A percentile compares a stretch with the other conserved stretches of the same genome.
Evolutionary conservation across 257 asterid species (phyloP).

Genomic region (Haberlea rhodopensis): DNA sequence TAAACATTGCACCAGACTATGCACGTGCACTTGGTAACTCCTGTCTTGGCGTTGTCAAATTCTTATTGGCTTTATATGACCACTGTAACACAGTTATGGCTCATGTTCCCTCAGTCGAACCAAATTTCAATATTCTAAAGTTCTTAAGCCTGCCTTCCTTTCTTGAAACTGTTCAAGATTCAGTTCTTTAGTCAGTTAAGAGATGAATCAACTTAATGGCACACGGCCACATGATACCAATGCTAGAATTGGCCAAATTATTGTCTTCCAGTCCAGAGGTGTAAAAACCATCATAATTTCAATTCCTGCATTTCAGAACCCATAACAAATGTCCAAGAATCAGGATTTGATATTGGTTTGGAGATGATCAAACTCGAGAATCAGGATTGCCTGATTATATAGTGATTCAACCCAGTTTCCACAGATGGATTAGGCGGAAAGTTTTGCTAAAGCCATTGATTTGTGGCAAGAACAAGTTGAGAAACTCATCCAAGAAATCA

Average conservation of each 20-base stretch:
- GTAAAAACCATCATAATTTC: slow-evolving; percentile 28
- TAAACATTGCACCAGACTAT: too few relatives aligned
- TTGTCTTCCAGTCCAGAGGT: slow-evolving; percentile 31
- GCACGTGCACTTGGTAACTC: too few relatives aligned
- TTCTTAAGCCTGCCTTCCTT: too few relatives aligned
- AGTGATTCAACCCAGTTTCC: background rate
- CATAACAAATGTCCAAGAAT: background rate
- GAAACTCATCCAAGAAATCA: slow-evolving; percentile 17
- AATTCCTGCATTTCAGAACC: slow-evolving; percentile 5
- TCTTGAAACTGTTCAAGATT: too few relatives aligned
- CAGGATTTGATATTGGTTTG: slow-evolving; percentile 13
- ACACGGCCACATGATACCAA: slow-evolving; percentile 20
- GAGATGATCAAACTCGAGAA: background rate
- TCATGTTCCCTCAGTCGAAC: too few relatives aligned
- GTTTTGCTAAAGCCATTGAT: slow-evolving; percentile 11
- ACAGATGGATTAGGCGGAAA: background rate
- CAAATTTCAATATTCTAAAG: too few relatives aligned
- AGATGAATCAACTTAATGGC: too few relatives aligned
- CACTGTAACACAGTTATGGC: too few relatives aligned
- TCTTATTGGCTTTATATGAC: too few relatives aligned
- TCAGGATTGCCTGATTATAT: slow-evolving; percentile 24
- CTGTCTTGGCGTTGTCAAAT: too few relatives aligned
- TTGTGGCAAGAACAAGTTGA: slow-evolving; percentile 26
- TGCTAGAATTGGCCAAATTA: slow-evolving; percentile 32
- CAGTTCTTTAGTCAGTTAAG: too few relatives aligned